Evolutionary conservation across 495 filamentous ascomycete genomes (phyloP), one percentile per base, ranked within the genome.

Genomic region (Aspergillus nidulans): DNA sequence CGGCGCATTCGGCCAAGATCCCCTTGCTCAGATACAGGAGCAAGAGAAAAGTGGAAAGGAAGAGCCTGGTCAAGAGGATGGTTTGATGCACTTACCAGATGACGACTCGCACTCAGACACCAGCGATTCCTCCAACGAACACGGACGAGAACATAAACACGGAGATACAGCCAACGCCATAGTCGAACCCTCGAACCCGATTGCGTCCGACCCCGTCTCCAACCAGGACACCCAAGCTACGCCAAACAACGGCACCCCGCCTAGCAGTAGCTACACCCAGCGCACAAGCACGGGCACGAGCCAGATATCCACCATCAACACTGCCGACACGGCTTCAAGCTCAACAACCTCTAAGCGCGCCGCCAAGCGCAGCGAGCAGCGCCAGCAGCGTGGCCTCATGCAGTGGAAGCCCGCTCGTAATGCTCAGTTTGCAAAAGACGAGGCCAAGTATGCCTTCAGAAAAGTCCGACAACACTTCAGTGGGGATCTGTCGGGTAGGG

Each of bases 1-100:
- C 38, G 89, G 88, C n/a, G 89, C 91, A 1, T 96, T 97, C 51
- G 84, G 83, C 6, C 69, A 85, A 16, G 85, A 86, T 53, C 82
- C 84, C 2, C 73, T 77, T 34, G 74, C 78, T 0, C 80, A 77
- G 49, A 72, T 82, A 30, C 76, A 85, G 54, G 63, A 65, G 2
- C 60, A 64, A 16, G 79, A 80, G 3, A 36, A 30, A 23, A 15
- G 43, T 23, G 23, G 16, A 34, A 36, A 9, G 2, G 13, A 18
- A 21, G 25, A 34, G 16, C 45, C 45, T 4, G 45, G 0, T 0
- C 45, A 49, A 21, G 13, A 39, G 5, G 19, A n/a, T 32, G 47
- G 47, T 12, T 10, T 49, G 0, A 38, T 49, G 30, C 47, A 49
- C 6, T 32, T 49, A 15, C 47, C 47, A 20, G 47, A 49, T n/a